phyloP scores from a whole-genome alignment of 495 filamentous ascomycete genomes.

The Glonium stellatum region DNA sequence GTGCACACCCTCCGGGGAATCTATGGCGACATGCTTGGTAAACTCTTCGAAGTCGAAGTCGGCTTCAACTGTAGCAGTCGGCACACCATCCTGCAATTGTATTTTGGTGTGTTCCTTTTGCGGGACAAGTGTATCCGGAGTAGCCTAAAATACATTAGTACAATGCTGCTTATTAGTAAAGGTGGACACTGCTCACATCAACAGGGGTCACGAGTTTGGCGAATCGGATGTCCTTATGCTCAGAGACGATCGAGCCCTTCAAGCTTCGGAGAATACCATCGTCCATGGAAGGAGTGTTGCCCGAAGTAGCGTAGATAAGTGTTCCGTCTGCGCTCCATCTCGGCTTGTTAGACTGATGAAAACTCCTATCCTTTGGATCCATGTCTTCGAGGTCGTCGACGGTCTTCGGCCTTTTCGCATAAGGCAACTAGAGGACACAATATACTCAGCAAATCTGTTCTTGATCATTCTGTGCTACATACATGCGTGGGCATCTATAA shows the following conservation, averaged over 20 bases:
- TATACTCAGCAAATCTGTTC: conserved; percentile 40
- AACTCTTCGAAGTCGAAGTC: conserved; percentile 39
- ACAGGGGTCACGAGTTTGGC: conserved; percentile 41
- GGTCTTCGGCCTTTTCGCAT: conserved; percentile 67
- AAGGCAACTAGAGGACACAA: conserved; percentile 69
- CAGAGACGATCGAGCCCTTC: conserved; percentile 37
- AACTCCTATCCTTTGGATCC: conserved; percentile 50
- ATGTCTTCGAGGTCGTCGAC: conserved; percentile 52
- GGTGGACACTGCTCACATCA: conserved; percentile 36
- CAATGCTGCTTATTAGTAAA: conserved; percentile 6
- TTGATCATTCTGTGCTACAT: conserved; percentile 45
- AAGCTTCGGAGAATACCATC: conserved; percentile 35
- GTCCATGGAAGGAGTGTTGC: conserved; percentile 16
- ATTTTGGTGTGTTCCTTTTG: conserved; percentile 42
- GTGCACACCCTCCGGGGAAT: conserved; percentile 34
- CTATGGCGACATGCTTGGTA: conserved; percentile 25
- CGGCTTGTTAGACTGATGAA: conserved; percentile 62
- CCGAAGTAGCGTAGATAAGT: conserved; percentile 52
- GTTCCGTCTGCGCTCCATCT: conserved; percentile 71
- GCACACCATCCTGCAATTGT: conserved; percentile 39
- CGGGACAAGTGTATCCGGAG: conserved; percentile 33
- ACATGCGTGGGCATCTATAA: conserved; percentile 41
- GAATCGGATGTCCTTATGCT: conserved; percentile 47
- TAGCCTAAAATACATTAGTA: conserved; percentile 31
- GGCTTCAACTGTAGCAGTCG: conserved; percentile 38